phyloP scores from a whole-genome alignment of 441 rosid genomes.

The Populus hybrid region DNA sequence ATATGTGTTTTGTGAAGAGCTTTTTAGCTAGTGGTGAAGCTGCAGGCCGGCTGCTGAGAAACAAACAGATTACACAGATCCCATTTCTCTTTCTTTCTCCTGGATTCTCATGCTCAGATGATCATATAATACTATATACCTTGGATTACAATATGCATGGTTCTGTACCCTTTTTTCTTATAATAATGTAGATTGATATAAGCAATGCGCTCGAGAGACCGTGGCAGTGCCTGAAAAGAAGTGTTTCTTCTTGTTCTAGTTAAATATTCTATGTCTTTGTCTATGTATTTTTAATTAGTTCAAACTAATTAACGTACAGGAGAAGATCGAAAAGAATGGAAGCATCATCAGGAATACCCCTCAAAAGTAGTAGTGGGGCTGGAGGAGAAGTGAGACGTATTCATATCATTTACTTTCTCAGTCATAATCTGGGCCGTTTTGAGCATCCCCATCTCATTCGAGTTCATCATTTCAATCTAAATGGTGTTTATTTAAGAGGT shows the following conservation, averaged over 20 bases:
- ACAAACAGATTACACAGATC: slow-evolving; percentile 8
- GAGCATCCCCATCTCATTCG: slow-evolving; percentile 80
- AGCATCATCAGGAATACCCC: slow-evolving; percentile 7
- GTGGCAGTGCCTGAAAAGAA: slow-evolving; percentile 10
- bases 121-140: background rate
- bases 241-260: slow-evolving; percentile 4
- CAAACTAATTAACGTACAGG: background rate
- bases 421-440: slow-evolving; percentile 35
- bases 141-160: too few relatives aligned
- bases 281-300: background rate
- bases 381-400: slow-evolving; percentile 54
- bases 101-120: background rate
- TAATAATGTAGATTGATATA: background rate
- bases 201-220: background rate
- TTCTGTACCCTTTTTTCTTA: too few relatives aligned
- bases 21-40: background rate
- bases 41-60: slow-evolving; percentile 30
- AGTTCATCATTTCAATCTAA: slow-evolving; percentile 43
- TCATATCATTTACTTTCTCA: slow-evolving; percentile 62
- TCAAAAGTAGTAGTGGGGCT: slow-evolving; percentile 17
- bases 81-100: background rate
- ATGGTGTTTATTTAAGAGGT: slow-evolving; percentile 68
- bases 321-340: slow-evolving; percentile 24
- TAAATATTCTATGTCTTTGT: background rate
- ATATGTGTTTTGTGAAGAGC: background rate